Conservation (phyloP, 345 rosid genomes). For the Xanthoceras sorbifolium region DNA sequence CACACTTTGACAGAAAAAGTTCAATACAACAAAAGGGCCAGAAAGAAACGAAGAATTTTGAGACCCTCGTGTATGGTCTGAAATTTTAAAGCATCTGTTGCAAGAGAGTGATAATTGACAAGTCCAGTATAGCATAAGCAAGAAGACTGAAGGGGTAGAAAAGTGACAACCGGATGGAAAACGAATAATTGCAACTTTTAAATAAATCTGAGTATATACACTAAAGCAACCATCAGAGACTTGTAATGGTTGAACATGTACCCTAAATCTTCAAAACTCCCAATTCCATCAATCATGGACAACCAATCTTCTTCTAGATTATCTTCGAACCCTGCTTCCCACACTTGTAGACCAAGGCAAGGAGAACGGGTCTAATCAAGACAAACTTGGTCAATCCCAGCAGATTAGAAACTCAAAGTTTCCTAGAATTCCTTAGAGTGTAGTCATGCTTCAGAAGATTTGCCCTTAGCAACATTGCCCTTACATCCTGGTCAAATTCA, state of each 20-base stretch:
- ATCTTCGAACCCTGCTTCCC: constrained; percentile 6
- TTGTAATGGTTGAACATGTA: not conserved
- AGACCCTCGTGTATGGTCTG: not conserved
- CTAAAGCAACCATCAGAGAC: constrained; percentile 9
- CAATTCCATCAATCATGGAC: constrained; percentile 17
- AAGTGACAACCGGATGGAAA: not conserved
- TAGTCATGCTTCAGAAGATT: constrained; percentile 84
- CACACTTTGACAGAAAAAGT: not conserved
- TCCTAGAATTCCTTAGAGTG: constrained; percentile 61
- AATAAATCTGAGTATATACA: constrained; percentile 39
- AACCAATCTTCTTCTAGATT: constrained; percentile 14
- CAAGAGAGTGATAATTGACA: not conserved
- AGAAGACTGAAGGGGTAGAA: not conserved
- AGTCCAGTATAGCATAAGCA: not conserved
- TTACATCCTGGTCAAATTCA: constrained; percentile 87
- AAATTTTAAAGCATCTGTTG: not conserved
- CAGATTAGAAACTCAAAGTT: constrained; percentile 42
- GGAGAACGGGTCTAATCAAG: constrained; percentile 2
- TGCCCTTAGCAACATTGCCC: constrained; percentile 85
- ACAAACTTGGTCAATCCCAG: constrained; percentile 11
- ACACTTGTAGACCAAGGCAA: not conserved
- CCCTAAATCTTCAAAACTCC: constrained; percentile 22
- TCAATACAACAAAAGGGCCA: not conserved
- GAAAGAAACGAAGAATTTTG: not conserved
- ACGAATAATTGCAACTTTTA: constrained; percentile 2